phyloP scores from a whole-genome alignment of 1,139 yeast species.

The Sugiyamaella castrensis region DNA sequence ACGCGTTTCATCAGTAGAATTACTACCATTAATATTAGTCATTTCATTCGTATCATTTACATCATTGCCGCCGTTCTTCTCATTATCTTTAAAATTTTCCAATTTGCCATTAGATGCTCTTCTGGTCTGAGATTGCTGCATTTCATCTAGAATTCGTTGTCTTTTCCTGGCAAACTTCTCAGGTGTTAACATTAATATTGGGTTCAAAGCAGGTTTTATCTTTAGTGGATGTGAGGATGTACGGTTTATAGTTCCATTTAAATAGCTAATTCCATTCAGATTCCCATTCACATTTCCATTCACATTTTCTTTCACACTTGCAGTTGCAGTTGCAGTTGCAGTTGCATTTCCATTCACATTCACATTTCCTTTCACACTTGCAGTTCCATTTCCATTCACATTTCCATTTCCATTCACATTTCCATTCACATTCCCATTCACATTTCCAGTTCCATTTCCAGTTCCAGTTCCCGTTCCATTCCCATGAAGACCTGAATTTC shows the following conservation, averaged over 20 bases:
- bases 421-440: no score
- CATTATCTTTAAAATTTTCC: neutral
- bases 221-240: neutral
- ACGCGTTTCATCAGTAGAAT: no score
- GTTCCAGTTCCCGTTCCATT: no score
- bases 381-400: neutral
- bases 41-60: neutral
- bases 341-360: neutral
- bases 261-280: neutral
- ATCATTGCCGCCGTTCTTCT: neutral
- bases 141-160: slow-evolving; percentile 6
- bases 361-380: no score
- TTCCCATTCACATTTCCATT: neutral
- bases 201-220: slow-evolving; percentile 6
- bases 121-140: neutral
- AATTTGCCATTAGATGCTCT: neutral
- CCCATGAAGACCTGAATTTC: no score
- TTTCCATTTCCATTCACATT: neutral
- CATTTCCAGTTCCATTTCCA: no score
- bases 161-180: slow-evolving; percentile 11
- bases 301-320: neutral
- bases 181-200: slow-evolving; percentile 14
- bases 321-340: neutral
- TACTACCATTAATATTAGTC: no score
- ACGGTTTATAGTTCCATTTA: neutral